A percentile compares a stretch with the other conserved stretches of the same genome.
These are phyloP conservation scores for Pholiota adiposa DNA, from an alignment of 1,284 basidiomycete genomes.

Conservation along the genomic window DNA sequence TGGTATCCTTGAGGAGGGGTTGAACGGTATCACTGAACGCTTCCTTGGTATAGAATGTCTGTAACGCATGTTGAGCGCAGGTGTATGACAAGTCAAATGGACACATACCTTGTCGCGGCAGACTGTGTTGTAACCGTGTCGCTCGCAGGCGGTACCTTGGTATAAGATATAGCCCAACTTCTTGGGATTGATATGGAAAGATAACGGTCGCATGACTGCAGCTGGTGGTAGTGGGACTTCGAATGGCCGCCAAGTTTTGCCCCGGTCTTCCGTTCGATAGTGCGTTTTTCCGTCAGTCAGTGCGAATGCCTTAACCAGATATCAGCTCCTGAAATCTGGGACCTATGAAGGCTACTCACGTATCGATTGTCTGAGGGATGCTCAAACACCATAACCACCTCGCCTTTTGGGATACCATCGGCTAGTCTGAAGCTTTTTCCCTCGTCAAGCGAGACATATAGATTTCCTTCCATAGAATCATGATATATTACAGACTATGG, in stretches of 20 bases:
- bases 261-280: slow-evolving; percentile 86
- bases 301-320: slow-evolving; percentile 74
- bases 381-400: slow-evolving; percentile 77
- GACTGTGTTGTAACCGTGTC: slow-evolving; percentile 58
- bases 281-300: slow-evolving; percentile 74
- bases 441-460: slow-evolving; percentile 89
- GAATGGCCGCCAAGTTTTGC: slow-evolving; percentile 85
- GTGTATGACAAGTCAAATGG: slow-evolving; percentile 1
- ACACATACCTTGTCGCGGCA: slow-evolving; percentile 78
- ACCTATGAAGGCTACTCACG: slow-evolving; percentile 46
- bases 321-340: background rate
- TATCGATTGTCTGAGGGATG: slow-evolving; percentile 86
- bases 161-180: slow-evolving; percentile 84
- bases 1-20: slow-evolving; percentile 69
- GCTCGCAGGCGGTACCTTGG: slow-evolving; percentile 77
- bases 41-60: slow-evolving; percentile 88
- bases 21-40: slow-evolving; percentile 69
- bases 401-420: slow-evolving; percentile 63
- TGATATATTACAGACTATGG: slow-evolving; percentile 81
- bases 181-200: slow-evolving; percentile 78
- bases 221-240: slow-evolving; percentile 68
- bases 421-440: slow-evolving; percentile 81
- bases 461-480: slow-evolving; percentile 69
- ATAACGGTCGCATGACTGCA: slow-evolving; percentile 64
- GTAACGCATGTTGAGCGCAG: slow-evolving; percentile 13